Percentiles rank a stretch among this genome's conserved stretches.
Conservation (phyloP, 2,329 filamentous ascomycete genomes). For the Paradendryphiella salina region DNA sequence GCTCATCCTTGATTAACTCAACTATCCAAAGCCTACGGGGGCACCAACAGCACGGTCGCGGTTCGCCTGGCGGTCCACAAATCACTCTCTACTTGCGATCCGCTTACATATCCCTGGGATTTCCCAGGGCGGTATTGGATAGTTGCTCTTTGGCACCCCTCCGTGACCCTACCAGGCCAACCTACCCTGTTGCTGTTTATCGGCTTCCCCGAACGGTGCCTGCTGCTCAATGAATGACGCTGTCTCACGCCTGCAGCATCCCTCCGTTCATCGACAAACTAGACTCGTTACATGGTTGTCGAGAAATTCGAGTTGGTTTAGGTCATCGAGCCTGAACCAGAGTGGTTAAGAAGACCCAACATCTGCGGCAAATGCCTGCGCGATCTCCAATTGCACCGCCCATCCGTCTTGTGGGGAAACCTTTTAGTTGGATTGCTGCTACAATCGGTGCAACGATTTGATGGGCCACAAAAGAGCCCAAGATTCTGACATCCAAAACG, state of each 20-base stretch:
- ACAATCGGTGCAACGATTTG: neutral
- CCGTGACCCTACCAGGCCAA: conserved; percentile 25
- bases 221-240: conserved; percentile 15
- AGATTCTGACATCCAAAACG: conserved; percentile 1
- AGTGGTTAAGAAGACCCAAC: conserved; percentile 7
- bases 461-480: neutral
- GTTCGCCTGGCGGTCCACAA: conserved; percentile 30
- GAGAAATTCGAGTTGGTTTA: conserved; percentile 6
- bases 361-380: conserved; percentile 1
- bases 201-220: conserved; percentile 18
- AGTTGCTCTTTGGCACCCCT: conserved; percentile 17
- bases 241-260: neutral
- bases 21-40: conserved; percentile 18
- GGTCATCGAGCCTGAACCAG: conserved; percentile 6
- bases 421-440: neutral
- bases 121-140: conserved; percentile 23
- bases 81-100: conserved; percentile 30
- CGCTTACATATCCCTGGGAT: conserved; percentile 28
- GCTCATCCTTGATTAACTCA: conserved; percentile 26
- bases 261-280: neutral
- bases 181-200: conserved; percentile 17
- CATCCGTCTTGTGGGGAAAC: neutral
- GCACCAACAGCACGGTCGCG: conserved; percentile 28
- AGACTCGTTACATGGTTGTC: conserved; percentile 12
- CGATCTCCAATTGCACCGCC: neutral